Base-by-base conservation (phyloP, 805 yeast species). In the Candida verbasci region DNA sequence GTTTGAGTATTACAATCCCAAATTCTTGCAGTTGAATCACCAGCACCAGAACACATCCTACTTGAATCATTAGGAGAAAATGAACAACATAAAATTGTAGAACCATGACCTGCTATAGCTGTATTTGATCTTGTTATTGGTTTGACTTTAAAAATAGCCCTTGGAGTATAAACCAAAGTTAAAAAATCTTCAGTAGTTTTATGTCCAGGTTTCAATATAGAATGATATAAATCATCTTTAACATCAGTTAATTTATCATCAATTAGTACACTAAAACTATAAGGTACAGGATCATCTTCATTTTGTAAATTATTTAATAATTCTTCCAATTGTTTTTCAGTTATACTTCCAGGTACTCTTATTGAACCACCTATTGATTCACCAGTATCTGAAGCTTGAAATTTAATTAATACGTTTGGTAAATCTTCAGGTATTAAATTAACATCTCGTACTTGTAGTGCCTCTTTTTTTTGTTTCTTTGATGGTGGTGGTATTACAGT, bases 1-100 rank as follows among this genome's bases (percentile, higher is more conserved):
- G 98, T 93, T 47, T 86, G 93, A 0, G 97, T 89, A 50, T 87
- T 82, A 58, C 96, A 85, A 61, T 89, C 97, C 98, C 98, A 93
- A 32, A 91, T 76, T 55, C 97, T 72, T 2, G 97, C 97, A 7
- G 97, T 89, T 24, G 82, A 77, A 60, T 93, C 98, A 30, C 98
- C 98, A 5, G 96, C 86, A 24, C 98, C 98, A 0, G 97, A 84
- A 27, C 86, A 93, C 82, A 89, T 79, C 47, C 86, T 70, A 2
- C 89, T 72, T 12, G 91, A 77, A 12, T 89, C 81, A 51, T 84
- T 73, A 21, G 98, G 98, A 2, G 98, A 94, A 71, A 93, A 93
- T 44, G 85, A 89, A 28, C 93, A 83, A 41, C 96, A 86, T 45
- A 93, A 66, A 42, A 93, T 86, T 0, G 97, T 93, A 2, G 95